Conservation (phyloP, 2,329 filamentous ascomycete genomes). For the Triangularia verruculosa region DNA sequence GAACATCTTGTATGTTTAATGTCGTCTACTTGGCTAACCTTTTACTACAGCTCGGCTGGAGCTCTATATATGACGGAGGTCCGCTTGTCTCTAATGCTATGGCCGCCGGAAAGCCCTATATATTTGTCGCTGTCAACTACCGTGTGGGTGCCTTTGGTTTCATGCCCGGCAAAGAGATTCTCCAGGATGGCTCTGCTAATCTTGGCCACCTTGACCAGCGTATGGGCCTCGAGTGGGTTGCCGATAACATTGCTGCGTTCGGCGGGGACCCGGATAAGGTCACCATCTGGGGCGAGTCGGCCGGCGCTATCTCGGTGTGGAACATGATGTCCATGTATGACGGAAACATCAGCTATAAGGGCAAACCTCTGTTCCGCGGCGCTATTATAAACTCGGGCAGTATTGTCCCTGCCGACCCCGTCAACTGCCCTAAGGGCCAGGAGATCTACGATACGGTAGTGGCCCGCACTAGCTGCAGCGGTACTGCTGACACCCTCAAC, state of each 20-base stretch:
- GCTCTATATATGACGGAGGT: slow-evolving; percentile 51
- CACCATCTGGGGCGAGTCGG: slow-evolving; percentile 32
- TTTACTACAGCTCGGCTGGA: slow-evolving; percentile 44
- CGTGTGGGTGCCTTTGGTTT: slow-evolving; percentile 61
- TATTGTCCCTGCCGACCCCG: slow-evolving; percentile 57
- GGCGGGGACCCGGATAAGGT: slow-evolving; percentile 30
- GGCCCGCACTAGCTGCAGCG: slow-evolving; percentile 57
- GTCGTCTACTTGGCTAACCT: slow-evolving; percentile 11
- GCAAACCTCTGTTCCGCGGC: slow-evolving; percentile 68
- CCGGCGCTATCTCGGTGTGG: slow-evolving; percentile 38
- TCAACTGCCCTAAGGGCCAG: slow-evolving; percentile 66
- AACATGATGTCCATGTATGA: slow-evolving; percentile 74
- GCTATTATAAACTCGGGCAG: slow-evolving; percentile 76
- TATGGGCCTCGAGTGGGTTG: slow-evolving; percentile 30
- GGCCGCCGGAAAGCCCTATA: slow-evolving; percentile 57
- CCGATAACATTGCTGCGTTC: slow-evolving; percentile 30
- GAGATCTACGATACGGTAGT: slow-evolving; percentile 62
- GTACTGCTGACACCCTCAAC: slow-evolving; percentile 54
- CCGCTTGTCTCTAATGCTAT: slow-evolving; percentile 46
- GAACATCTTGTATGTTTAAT: neutral
- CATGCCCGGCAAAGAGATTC: slow-evolving; percentile 53
- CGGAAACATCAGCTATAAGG: slow-evolving; percentile 72
- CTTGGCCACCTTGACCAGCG: slow-evolving; percentile 30
- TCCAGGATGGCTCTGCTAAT: slow-evolving; percentile 24
- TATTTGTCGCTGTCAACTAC: slow-evolving; percentile 78